phyloP scores from a whole-genome alignment of 257 asterid genomes.

The Nicotiana sylvestris region DNA sequence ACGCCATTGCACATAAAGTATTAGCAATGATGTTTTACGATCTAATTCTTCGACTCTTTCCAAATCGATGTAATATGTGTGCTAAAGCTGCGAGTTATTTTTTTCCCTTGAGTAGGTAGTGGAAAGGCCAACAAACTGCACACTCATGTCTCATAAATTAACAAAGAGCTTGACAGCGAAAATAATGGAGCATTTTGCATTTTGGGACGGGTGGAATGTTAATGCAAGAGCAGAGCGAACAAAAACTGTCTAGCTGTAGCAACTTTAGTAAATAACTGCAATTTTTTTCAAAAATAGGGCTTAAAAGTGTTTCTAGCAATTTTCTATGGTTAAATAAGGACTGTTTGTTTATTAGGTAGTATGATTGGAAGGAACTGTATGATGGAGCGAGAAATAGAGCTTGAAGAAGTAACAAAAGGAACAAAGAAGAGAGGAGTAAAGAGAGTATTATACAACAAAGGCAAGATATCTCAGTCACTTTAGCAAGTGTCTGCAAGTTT shows the following conservation, averaged over 20 bases:
- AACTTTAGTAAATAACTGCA: too few species aligned
- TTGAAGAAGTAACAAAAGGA: not conserved
- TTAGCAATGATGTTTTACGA: not conserved
- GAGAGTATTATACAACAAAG: not conserved
- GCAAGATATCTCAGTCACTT: not conserved
- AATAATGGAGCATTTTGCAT: not conserved
- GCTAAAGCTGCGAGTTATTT: not conserved
- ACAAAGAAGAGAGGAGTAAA: not conserved
- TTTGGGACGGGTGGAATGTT: not conserved
- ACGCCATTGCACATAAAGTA: too few species aligned
- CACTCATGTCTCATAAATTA: not conserved
- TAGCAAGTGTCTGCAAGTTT: not conserved
- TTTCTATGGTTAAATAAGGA: not conserved
- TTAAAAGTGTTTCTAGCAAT: not conserved
- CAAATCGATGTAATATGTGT: not conserved
- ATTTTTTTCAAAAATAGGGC: not conserved
- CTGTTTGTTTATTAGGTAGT: not conserved
- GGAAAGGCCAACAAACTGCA: not conserved
- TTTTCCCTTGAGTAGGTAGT: not conserved
- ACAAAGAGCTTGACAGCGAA: not conserved
- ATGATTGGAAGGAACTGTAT: too few species aligned
- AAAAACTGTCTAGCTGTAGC: too few species aligned
- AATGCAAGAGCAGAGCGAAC: too few species aligned
- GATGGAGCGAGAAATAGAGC: not conserved
- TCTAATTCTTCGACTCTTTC: not conserved